Evolutionary conservation across 148 eudicot species (phyloP).

Genomic region (Persicaria tinctoria): DNA sequence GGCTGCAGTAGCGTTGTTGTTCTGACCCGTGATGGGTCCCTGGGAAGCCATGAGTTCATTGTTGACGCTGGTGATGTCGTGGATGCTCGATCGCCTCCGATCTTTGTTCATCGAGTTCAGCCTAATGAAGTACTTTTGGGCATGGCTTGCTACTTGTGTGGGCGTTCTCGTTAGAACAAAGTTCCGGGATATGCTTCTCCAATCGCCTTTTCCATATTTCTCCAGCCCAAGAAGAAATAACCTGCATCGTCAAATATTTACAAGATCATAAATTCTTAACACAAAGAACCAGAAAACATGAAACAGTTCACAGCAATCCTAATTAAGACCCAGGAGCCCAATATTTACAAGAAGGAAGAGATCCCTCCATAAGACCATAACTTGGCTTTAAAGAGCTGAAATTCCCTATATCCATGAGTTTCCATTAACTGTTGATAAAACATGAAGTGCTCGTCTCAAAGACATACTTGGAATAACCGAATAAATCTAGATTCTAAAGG

Average conservation of each 20-base stretch:
- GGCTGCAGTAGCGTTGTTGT: not conserved
- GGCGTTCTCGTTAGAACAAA: slow-evolving; percentile 13
- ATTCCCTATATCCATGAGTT: not conserved
- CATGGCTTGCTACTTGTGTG: slow-evolving; percentile 15
- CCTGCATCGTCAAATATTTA: not conserved
- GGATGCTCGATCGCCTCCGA: slow-evolving; percentile 14
- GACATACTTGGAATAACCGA: not conserved
- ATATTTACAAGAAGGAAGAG: not conserved
- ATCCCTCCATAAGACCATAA: not conserved
- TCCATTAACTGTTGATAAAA: not conserved
- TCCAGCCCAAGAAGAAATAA: slow-evolving; percentile 14
- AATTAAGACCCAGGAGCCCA: not conserved
- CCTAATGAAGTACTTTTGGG: slow-evolving; percentile 13
- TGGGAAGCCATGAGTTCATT: not conserved
- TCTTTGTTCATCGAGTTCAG: slow-evolving; percentile 13
- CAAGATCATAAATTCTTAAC: not conserved
- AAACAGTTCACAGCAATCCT: not conserved
- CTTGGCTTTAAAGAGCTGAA: not conserved
- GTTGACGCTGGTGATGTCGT: slow-evolving; percentile 16
- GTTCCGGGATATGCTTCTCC: slow-evolving; percentile 16
- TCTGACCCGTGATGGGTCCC: slow-evolving; percentile 14
- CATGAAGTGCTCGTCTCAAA: not conserved
- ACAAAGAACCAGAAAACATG: not conserved
- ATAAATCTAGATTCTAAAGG: not conserved
- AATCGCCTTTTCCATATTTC: slow-evolving; percentile 14